These are phyloP conservation scores for Lecanicillium sp. DNA, from an alignment of 2,329 filamentous ascomycete genomes.

Conservation along the genomic window DNA sequence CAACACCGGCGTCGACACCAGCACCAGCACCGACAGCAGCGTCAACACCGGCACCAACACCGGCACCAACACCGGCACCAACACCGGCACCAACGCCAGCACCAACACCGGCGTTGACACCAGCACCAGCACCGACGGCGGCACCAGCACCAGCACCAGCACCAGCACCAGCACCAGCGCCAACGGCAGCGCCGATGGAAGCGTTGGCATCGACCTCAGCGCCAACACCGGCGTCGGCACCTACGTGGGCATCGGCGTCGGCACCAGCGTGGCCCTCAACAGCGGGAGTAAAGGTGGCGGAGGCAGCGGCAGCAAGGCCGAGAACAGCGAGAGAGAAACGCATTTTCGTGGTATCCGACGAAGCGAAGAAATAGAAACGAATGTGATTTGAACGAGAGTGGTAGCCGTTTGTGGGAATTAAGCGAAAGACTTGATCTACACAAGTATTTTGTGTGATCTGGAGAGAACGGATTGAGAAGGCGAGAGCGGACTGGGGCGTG, in stretches of 20 bases:
- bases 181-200: not conserved
- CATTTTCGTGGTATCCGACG: not conserved
- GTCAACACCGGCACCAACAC: slow-evolving; percentile 28
- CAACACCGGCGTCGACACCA: slow-evolving; percentile 27
- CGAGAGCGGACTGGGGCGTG: not conserved
- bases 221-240: too few relatives aligned
- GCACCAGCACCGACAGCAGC: slow-evolving; percentile 29
- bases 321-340: slow-evolving; percentile 10
- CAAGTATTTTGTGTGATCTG: slow-evolving; percentile 1
- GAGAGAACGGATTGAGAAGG: not conserved
- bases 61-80: slow-evolving; percentile 16
- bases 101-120: slow-evolving; percentile 21
- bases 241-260: too few relatives aligned
- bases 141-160: not conserved
- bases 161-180: slow-evolving; percentile 20
- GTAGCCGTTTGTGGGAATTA: too few relatives aligned
- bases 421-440: slow-evolving; percentile 8
- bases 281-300: not conserved
- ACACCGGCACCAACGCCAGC: slow-evolving; percentile 8
- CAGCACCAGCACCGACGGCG: slow-evolving; percentile 2
- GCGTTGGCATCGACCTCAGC: not conserved
- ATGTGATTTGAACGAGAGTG: not conserved
- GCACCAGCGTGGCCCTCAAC: too few relatives aligned
- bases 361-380: not conserved
- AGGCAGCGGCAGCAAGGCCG: slow-evolving; percentile 8